Evolutionary conservation across 1,284 basidiomycete genomes (phyloP), one percentile per base, ranked within the genome.

Genomic region (Tilletia indica): DNA sequence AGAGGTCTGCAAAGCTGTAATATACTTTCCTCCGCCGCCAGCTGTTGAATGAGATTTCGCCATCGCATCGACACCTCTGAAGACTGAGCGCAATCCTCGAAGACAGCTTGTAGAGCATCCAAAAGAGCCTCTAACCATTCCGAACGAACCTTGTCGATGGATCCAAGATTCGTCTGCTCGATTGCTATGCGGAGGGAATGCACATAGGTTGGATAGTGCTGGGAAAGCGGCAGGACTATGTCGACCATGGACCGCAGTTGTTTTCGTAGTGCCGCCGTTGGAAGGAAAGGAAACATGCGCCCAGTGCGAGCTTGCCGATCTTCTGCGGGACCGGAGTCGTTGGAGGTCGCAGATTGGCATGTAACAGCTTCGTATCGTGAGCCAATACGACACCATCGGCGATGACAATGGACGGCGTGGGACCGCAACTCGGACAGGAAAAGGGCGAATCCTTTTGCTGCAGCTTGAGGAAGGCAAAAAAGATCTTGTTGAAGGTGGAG

Each of bases 1-100:
- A 54, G 25, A 54, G 51, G 51, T 54, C 51, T 54, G 51, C 51
- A 54, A 31, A 54, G 51, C 51, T 54, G 51, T 19, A 54, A 19
- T 8, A 54, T 19, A 19, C 51, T 31, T 19, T 54, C 51, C 51
- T 54, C 51, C 4, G 51, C 51, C 19, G 51, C 51, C 4, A 54
- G n/a, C 16, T 54, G 51, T 19, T 54, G 51, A 19, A 54, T 19
- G 25, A 54, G 25, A 6, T n/a, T n/a, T 19, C 25, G 51, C 51
- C 51, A 54, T 6, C 51, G 51, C 16, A 31, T 31, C 16, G 19
- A 5, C 16, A 54, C 25, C 51, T 54, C 51, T 54, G 51, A 54
- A 6, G 51, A 54, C 19, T n/a, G 16, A 8, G 51, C 16, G 25
- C 51, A 54, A 19, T 54, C 51, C 5, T 19, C 16, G 51, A 19